Evolutionary conservation across 495 filamentous ascomycete genomes (phyloP).

Genomic region (Aspergillus haitiensis): DNA sequence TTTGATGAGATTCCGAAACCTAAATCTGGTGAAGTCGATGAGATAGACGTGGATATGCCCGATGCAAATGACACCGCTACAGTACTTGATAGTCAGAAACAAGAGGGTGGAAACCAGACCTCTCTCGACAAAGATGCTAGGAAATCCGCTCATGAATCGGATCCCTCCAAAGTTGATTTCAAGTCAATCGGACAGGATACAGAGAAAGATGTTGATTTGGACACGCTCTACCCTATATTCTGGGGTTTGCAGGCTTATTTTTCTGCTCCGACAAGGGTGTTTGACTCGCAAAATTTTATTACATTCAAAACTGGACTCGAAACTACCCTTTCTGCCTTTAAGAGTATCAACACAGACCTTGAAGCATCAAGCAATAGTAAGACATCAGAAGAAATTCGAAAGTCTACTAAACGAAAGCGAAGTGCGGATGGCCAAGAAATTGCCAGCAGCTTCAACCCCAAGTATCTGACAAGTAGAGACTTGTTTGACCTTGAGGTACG

Average conservation of each 20-base stretch:
- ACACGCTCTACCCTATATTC: slow-evolving; percentile 85
- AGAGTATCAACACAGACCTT: slow-evolving; percentile 70
- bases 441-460: slow-evolving; percentile 84
- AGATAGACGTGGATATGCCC: slow-evolving; percentile 61
- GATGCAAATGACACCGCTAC: slow-evolving; percentile 48
- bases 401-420: slow-evolving; percentile 72
- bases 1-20: slow-evolving; percentile 61
- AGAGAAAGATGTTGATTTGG: slow-evolving; percentile 55
- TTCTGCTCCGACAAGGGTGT: slow-evolving; percentile 81
- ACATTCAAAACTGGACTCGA: slow-evolving; percentile 79
- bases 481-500: slow-evolving; percentile 90
- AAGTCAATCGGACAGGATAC: slow-evolving; percentile 45
- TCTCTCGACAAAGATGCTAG: slow-evolving; percentile 24
- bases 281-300: slow-evolving; percentile 66
- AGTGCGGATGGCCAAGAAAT: slow-evolving; percentile 59
- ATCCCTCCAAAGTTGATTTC: slow-evolving; percentile 54
- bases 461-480: slow-evolving; percentile 92
- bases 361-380: slow-evolving; percentile 49
- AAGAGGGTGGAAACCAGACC: slow-evolving; percentile 23
- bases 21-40: slow-evolving; percentile 31
- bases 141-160: slow-evolving; percentile 21
- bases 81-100: slow-evolving; percentile 23
- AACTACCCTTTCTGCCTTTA: slow-evolving; percentile 76
- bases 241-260: slow-evolving; percentile 92
- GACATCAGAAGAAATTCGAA: slow-evolving; percentile 58